phyloP scores from a whole-genome alignment of 768 basidiomycete species.

The Lactarius evosmus region DNA sequence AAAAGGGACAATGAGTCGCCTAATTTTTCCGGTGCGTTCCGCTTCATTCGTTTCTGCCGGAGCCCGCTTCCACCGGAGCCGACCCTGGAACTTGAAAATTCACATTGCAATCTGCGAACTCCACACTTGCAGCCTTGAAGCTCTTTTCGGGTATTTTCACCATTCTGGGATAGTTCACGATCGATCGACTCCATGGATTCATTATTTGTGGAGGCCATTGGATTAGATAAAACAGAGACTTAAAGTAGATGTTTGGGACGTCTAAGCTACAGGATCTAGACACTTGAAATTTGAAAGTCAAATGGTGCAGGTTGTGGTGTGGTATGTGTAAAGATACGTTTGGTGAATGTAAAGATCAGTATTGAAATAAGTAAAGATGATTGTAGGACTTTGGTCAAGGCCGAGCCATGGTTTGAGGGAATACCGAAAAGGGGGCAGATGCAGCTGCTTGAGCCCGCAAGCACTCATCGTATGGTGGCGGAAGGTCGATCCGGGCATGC shows the following conservation, averaged over 20 bases:
- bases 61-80: not conserved
- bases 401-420: not conserved
- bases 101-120: not conserved
- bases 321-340: not conserved
- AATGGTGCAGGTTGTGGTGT: not conserved
- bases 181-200: not conserved
- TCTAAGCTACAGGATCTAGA: slow-evolving; percentile 14
- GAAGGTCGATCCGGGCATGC: slow-evolving; percentile 14
- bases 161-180: not conserved
- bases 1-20: not conserved
- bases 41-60: not conserved
- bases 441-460: slow-evolving; percentile 1
- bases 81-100: too few species aligned
- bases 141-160: not conserved
- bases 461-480: slow-evolving; percentile 26
- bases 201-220: not conserved
- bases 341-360: not conserved
- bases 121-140: not conserved
- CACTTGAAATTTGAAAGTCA: not conserved
- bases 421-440: not conserved
- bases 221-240: not conserved
- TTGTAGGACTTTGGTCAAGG: not conserved
- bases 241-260: not conserved
- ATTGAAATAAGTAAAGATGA: not conserved
- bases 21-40: not conserved